Percentiles rank a stretch among this genome's conserved stretches.
phyloP scores from a whole-genome alignment of 345 rosid genomes.

The Odontarrhena argentea region DNA sequence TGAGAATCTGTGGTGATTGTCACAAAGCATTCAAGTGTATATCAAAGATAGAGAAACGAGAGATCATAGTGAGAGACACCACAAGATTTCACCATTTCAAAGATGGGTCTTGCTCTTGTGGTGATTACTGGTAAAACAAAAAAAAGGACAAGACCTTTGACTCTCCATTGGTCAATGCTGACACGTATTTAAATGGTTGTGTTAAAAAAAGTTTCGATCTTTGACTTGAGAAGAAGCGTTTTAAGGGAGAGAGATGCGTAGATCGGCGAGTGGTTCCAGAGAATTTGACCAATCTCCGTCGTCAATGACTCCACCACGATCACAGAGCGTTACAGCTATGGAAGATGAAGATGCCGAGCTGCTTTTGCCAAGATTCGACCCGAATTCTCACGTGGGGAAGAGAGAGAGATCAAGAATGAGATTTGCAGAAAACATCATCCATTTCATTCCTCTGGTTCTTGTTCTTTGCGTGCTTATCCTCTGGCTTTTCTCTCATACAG shows the following conservation, averaged over 20 bases:
- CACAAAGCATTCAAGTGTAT: conserved; percentile 66
- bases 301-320: conserved; percentile 37
- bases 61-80: conserved; percentile 74
- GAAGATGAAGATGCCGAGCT: conserved; percentile 38
- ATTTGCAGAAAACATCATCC: conserved; percentile 75
- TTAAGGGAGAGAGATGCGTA: conserved; percentile 53
- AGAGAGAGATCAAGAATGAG: conserved; percentile 61
- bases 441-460: conserved; percentile 72
- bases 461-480: conserved; percentile 63
- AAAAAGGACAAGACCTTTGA: conserved; percentile 32
- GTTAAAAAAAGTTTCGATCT: conserved; percentile 15
- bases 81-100: conserved; percentile 80
- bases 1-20: conserved; percentile 87
- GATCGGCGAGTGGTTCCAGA: conserved; percentile 58
- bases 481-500: conserved; percentile 75
- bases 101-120: conserved; percentile 83
- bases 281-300: conserved; percentile 48
- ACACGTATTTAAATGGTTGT: conserved; percentile 22
- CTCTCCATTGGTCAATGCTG: conserved; percentile 33
- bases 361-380: conserved; percentile 64
- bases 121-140: conserved; percentile 77
- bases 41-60: conserved; percentile 69
- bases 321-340: conserved; percentile 34
- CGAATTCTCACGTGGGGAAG: conserved; percentile 63
- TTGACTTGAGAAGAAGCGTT: conserved; percentile 33